Base-by-base conservation (phyloP, 2,329 filamentous ascomycete species). In the Venturia pyrina region DNA sequence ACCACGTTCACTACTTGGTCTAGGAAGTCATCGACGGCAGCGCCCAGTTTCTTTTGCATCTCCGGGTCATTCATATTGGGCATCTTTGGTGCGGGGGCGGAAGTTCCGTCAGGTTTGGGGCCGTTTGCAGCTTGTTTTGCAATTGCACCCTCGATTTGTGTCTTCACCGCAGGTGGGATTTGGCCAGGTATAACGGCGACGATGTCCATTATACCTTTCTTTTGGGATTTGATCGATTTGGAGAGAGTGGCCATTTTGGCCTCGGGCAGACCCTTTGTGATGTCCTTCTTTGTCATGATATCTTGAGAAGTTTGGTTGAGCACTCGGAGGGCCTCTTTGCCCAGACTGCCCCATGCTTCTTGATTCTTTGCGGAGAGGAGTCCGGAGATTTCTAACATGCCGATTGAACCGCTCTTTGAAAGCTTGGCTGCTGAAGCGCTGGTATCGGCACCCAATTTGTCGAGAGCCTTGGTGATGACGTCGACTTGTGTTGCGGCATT, bases 271-370 rank as follows among this genome's bases (percentile, higher is more conserved):
- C 3, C 17, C 32, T 37, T 64, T 5, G 44, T 56, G 21, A 56
- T 64, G 5, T 64, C 43, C 46, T 32, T 64, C 34, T 64, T 64
- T 41, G 21, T 44, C 43, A 24, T 34, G 62, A 64, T 48, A 24
- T 48, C 62, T 7, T 13, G 24, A 11, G 48, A 40, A 15, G 62
- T 64, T 34, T 64, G 43, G 21, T 53, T 64, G 17, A 64, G 4
- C n/a, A 46, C 43, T 24, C 15, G 11, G 15, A 56, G 17, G 3
- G 19, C n/a, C 17, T 40, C 62, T 7, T 44, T 40, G 19, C 2
- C 24, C 15, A 40, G 6, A 8, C 2, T 34, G 8, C 3, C 56
- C 60, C 37, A 62, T 4, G 11, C 37, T 28, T 62, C 24, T 28
- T 46, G n/a, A 19, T 19, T 46, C 37, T 43, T 46, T 44, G 32